phyloP scores from a whole-genome alignment of 2,329 filamentous ascomycete species.

The Thelonectria olida region DNA sequence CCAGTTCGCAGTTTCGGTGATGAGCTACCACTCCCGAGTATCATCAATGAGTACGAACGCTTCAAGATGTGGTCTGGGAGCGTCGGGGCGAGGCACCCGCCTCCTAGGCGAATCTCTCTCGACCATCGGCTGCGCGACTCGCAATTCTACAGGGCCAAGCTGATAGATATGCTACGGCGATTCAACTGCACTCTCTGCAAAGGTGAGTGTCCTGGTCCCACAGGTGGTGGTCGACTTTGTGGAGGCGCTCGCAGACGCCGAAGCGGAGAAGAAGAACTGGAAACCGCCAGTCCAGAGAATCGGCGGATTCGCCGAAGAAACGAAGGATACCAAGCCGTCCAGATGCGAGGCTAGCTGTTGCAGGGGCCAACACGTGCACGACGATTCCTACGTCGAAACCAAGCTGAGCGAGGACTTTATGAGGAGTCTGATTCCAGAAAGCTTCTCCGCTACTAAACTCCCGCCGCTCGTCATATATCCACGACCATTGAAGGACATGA shows the following conservation, averaged over 20 bases:
- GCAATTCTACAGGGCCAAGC: neutral
- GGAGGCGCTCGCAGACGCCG: neutral
- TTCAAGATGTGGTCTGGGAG: neutral
- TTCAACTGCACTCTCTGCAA: neutral
- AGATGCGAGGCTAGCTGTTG: neutral
- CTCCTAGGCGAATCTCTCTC: neutral
- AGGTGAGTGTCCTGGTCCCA: neutral
- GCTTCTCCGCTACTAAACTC: too few species aligned
- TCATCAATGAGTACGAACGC: neutral
- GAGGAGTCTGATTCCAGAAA: neutral
- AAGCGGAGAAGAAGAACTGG: neutral
- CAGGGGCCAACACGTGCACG: neutral
- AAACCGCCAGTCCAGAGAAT: neutral
- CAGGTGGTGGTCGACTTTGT: constrained; percentile 45
- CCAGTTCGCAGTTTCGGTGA: neutral
- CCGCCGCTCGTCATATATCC: too few species aligned
- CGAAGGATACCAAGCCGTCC: neutral
- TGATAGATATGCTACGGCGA: neutral
- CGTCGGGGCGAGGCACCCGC: neutral
- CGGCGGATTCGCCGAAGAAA: neutral
- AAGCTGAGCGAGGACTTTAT: neutral
- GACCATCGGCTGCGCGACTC: neutral
- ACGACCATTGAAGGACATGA: neutral
- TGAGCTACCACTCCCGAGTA: neutral
- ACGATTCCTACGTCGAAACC: neutral